Evolutionary conservation across 2,329 filamentous ascomycete genomes (phyloP), one percentile per base, ranked within the genome.

Genomic region (Nemania bipapillata): DNA sequence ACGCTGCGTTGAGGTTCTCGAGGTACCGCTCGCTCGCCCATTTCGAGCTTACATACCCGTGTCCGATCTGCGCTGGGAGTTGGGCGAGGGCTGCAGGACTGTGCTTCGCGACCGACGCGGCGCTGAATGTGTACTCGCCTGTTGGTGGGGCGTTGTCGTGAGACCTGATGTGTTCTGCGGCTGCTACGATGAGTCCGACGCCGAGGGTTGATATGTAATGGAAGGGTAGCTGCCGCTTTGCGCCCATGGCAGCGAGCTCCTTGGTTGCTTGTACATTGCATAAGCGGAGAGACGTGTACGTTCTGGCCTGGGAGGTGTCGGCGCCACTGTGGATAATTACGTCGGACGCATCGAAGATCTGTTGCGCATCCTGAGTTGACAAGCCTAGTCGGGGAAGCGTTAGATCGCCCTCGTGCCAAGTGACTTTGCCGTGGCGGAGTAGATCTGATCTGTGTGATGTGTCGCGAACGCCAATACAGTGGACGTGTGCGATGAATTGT

Each of bases 371-470:
- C 5, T 3, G 17, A 22, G 52, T 24, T 1, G 58, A 15, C n/a
- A 66, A 35, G 1, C 58, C 64, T 3, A 63, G 24, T 1, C 26
- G 15, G 2, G 58, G 58, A 1, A 12, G 3, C 1, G 11, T 26
- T 4, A 68, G 55, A 28, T 68, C 83, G 17, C 82, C 85, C 55
- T 76, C 79, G 75, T 87, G 89, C 22, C 91, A 83, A 56, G 90
- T 83, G n/a, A 78, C 74, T 20, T 80, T 75, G 0, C 73, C 68
- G 3, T 77, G 56, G 12, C 66, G 72, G 32, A 86, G 78, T 35
- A 77, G 74, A 5, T 12, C 30, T 15, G 49, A 24, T 3, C 28
- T 22, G 2, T 22, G 32, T 2, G 0, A 42, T 15, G 20, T 28
- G 5, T 61, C 61, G 5, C 78, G 74, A 1, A 84, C 74, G 4